A percentile compares a stretch with the other conserved stretches of the same genome.
phyloP scores from a whole-genome alignment of 1,284 basidiomycete genomes.

The Cystobasidium pallidum region DNA sequence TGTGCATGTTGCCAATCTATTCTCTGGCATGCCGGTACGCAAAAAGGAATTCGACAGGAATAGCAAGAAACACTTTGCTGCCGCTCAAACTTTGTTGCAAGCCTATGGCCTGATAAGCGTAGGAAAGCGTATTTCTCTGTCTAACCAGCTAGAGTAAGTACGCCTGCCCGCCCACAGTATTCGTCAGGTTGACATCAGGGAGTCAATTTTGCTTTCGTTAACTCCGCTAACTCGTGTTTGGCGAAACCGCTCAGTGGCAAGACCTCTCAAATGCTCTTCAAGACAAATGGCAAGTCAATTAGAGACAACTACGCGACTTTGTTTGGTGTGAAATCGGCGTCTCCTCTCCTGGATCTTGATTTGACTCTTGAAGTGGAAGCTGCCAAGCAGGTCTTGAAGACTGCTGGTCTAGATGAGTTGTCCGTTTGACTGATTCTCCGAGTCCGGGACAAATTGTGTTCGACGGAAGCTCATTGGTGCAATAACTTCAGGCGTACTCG shows the following conservation, averaged over 20 bases:
- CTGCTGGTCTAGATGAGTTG: constrained; percentile 38
- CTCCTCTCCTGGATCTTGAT: constrained; percentile 73
- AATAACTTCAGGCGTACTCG: constrained; percentile 44
- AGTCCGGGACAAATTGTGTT: too few relatives aligned
- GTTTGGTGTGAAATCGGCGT: constrained; percentile 81
- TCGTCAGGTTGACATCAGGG: too few relatives aligned
- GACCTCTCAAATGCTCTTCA: constrained; percentile 65
- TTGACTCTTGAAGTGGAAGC: constrained; percentile 71
- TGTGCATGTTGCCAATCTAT: constrained; percentile 72
- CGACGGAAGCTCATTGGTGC: not conserved
- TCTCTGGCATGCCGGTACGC: constrained; percentile 82
- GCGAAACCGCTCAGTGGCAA: constrained; percentile 64
- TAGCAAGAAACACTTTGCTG: constrained; percentile 85
- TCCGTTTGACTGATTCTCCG: constrained; percentile 8
- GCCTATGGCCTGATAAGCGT: constrained; percentile 80
- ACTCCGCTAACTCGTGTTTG: not conserved
- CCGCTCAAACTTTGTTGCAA: constrained; percentile 76
- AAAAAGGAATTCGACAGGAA: constrained; percentile 90
- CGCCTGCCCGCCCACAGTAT: not conserved
- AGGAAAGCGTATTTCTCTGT: constrained; percentile 75
- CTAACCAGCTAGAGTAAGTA: constrained; percentile 66
- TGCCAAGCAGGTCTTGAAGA: constrained; percentile 59
- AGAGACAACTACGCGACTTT: constrained; percentile 72
- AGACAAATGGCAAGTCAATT: constrained; percentile 70
- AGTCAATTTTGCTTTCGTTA: not conserved